These are phyloP conservation scores for Wickerhamiella lipophila DNA, from an alignment of 805 yeast genomes.

Conservation along the genomic window DNA sequence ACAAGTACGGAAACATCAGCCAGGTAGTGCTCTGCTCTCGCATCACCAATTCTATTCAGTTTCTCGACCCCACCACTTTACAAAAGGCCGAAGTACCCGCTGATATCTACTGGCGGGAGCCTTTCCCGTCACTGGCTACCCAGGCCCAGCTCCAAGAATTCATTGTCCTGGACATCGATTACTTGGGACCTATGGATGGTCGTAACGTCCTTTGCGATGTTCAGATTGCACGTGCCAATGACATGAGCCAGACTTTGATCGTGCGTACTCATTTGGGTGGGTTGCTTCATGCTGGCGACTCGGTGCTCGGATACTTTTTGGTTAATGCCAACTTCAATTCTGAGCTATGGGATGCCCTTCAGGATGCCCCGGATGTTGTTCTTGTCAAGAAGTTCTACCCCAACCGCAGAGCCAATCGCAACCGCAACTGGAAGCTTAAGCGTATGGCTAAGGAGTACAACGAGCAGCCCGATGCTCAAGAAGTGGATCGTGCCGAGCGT, in stretches of 20 bases:
- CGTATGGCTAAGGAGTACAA: slow-evolving; percentile 90
- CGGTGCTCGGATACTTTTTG: slow-evolving; percentile 75
- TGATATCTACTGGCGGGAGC: slow-evolving; percentile 61
- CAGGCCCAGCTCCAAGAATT: slow-evolving; percentile 57
- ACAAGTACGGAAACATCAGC: slow-evolving; percentile 64
- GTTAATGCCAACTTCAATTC: slow-evolving; percentile 74
- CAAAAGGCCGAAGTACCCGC: slow-evolving; percentile 66
- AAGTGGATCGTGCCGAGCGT: slow-evolving; percentile 77
- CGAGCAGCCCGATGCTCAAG: slow-evolving; percentile 39
- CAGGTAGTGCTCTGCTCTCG: slow-evolving; percentile 75
- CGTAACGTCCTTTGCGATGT: slow-evolving; percentile 73
- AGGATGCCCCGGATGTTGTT: slow-evolving; percentile 24
- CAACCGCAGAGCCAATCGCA: slow-evolving; percentile 61
- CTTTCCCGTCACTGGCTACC: slow-evolving; percentile 64
- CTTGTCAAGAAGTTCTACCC: slow-evolving; percentile 47
- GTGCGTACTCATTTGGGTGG: slow-evolving; percentile 84
- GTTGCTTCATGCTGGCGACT: slow-evolving; percentile 84
- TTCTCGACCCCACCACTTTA: slow-evolving; percentile 65
- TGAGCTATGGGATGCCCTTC: slow-evolving; percentile 57
- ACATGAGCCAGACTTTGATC: slow-evolving; percentile 63
- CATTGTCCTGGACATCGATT: slow-evolving; percentile 79
- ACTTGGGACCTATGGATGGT: slow-evolving; percentile 69
- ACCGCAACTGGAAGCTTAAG: slow-evolving; percentile 86
- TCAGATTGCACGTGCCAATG: slow-evolving; percentile 68
- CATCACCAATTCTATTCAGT: slow-evolving; percentile 65